A percentile compares a stretch with the other conserved stretches of the same genome.
Conservation (phyloP, 805 yeast genomes). For the Pichia membranifaciens region DNA sequence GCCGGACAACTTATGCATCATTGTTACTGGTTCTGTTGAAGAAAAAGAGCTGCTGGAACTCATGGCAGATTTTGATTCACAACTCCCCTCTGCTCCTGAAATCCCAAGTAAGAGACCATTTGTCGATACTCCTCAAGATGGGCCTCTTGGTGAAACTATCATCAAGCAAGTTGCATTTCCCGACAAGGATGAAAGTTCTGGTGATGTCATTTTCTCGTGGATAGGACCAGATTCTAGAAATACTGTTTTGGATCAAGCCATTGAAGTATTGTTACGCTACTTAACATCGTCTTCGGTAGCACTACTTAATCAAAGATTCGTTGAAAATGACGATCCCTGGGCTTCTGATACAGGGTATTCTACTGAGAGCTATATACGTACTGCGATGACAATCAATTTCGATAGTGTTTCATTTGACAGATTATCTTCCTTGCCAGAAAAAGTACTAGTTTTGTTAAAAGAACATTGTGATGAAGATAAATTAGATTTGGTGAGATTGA, state of each 20-base stretch:
- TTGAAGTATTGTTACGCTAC: conserved; percentile 66
- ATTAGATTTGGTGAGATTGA: conserved; percentile 61
- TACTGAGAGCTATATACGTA: conserved; percentile 67
- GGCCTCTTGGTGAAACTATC: conserved; percentile 32
- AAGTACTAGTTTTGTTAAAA: conserved; percentile 44
- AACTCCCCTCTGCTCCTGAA: conserved; percentile 40
- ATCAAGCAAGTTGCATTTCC: conserved; percentile 68
- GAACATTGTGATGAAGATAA: conserved; percentile 44
- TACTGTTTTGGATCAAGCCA: conserved; percentile 53
- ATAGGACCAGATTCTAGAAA: conserved; percentile 66
- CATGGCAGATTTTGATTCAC: conserved; percentile 56
- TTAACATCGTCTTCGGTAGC: conserved; percentile 75
- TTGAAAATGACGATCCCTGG: conserved; percentile 76
- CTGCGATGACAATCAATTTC: conserved; percentile 52
- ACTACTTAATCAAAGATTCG: conserved; percentile 59
- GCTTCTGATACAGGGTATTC: conserved; percentile 66
- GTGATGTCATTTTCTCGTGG: conserved; percentile 72
- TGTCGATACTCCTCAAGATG: conserved; percentile 57
- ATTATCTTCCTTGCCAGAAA: conserved; percentile 47
- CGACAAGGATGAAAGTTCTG: conserved; percentile 80
- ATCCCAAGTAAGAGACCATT: conserved; percentile 60
- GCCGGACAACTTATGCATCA: conserved; percentile 77
- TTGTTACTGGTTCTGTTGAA: conserved; percentile 81
- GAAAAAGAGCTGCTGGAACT: conserved; percentile 60
- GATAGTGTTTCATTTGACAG: conserved; percentile 72